Percentiles rank a stretch among this genome's conserved stretches.
These are phyloP conservation scores for Gnaphalium uliginosum DNA, from an alignment of 129 eudicot species.

Conservation along the genomic window DNA sequence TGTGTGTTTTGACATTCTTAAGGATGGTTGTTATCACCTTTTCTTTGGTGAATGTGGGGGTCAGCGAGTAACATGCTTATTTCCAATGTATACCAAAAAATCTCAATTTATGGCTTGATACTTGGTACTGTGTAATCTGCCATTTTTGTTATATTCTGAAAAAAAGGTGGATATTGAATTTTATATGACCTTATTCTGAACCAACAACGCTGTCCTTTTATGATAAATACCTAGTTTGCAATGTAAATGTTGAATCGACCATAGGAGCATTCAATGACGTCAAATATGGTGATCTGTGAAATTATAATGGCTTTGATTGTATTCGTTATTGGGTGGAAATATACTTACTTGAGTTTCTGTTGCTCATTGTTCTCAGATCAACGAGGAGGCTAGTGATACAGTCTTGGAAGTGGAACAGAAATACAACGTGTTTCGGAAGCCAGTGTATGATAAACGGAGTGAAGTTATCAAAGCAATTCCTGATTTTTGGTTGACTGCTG, in stretches of 20 bases:
- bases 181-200: not conserved
- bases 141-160: too few species aligned
- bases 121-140: too few species aligned
- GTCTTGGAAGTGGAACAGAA: conserved; percentile 87
- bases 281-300: not conserved
- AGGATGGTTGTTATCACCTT: not conserved
- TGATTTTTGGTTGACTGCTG: conserved; percentile 95
- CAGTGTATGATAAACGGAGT: conserved; percentile 78
- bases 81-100: too few species aligned
- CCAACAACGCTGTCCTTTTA: not conserved
- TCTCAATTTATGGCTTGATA: too few species aligned
- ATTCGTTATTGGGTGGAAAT: too few species aligned
- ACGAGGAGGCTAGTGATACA: conserved; percentile 88
- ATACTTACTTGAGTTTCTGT: not conserved
- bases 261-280: not conserved
- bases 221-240: not conserved
- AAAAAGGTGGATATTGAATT: not conserved
- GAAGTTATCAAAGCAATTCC: conserved; percentile 77
- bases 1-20: not conserved
- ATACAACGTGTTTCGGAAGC: conserved; percentile 76
- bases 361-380: conserved; percentile 49
- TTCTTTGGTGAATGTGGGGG: too few species aligned
- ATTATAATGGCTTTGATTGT: not conserved
- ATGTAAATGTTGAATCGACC: not conserved
- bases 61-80: too few species aligned